Evolutionary conservation across 2,329 filamentous ascomycete genomes (phyloP), one percentile per base, ranked within the genome.

Genomic region (Seiridium cupressi): DNA sequence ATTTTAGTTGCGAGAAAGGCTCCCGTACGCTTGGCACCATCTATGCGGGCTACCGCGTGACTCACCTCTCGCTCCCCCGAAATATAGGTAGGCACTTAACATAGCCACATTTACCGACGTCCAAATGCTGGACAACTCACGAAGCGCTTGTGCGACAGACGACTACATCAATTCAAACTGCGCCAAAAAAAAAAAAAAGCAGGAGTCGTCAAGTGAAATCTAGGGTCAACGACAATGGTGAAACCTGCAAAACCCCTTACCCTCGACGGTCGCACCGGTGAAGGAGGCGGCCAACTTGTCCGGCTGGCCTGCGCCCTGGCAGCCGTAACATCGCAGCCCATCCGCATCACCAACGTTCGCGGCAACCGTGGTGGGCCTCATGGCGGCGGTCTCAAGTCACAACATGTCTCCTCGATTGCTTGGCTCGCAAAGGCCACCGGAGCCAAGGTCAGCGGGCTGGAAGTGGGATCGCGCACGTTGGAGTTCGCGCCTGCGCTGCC

Each of bases 201-300:
- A 18, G 4, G 18, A 53, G 9, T 2, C 49, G 10, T 18, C 46
- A 18, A 49, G 32, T 40, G 11, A 36, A 18, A 42, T 13, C 36
- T n/a, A 8, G 2, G 10, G 5, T n/a, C 3, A 5, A 31, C 3
- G 31, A 3, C 5, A 18, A 49, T 35, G n/a, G 10, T 65, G 66
- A 60, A 51, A 42, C 13, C 61, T 3, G 58, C 56, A 55, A 65
- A 64, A 35, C 61, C 62, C 5, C 44, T 86, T 32, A 73, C 78
- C 57, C 70, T 88, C 2, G 84, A 87, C 64, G 86, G 85, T 13
- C 73, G 78, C 10, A 83, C 79, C 0, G 85, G 85, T 1, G 85
- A 88, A 67, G 86, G 86, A 4, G 86, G 85, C 3, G 86, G 86
- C 2, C 86, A 89, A 64, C 71, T 89, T 0, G 80, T 88, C 0